Conservation (phyloP, 2,329 filamentous ascomycete genomes). For the Calonectria fujianensis region DNA sequence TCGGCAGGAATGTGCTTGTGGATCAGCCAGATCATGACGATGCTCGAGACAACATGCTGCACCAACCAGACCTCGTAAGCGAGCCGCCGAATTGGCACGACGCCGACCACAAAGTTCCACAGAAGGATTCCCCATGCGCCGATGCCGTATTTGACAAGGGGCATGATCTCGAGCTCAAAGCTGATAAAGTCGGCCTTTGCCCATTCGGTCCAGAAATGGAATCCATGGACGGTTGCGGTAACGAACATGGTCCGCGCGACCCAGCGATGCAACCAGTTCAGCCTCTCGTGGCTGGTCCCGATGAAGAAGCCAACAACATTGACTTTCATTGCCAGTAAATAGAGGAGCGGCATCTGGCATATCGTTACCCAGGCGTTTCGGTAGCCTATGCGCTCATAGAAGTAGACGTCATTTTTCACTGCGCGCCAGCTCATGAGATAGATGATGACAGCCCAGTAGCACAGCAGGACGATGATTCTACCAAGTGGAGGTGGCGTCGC, state of each 20-base stretch:
- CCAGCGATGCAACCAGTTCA: slow-evolving; percentile 86
- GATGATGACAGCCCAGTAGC: slow-evolving; percentile 76
- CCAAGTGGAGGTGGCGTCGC: slow-evolving; percentile 75
- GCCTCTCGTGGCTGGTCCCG: slow-evolving; percentile 79
- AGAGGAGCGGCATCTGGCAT: slow-evolving; percentile 79
- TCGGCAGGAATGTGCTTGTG: slow-evolving; percentile 77
- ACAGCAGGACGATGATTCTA: slow-evolving; percentile 71
- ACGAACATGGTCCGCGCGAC: slow-evolving; percentile 81
- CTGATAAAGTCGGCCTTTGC: slow-evolving; percentile 75
- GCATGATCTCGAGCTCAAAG: slow-evolving; percentile 76
- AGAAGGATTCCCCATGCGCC: slow-evolving; percentile 79
- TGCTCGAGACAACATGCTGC: slow-evolving; percentile 79
- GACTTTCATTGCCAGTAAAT: slow-evolving; percentile 76
- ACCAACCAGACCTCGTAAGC: slow-evolving; percentile 82
- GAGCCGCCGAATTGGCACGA: slow-evolving; percentile 79
- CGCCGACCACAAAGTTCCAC: slow-evolving; percentile 79
- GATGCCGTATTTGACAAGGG: slow-evolving; percentile 79
- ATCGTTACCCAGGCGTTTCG: slow-evolving; percentile 81
- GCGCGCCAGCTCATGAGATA: slow-evolving; percentile 73
- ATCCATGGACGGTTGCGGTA: slow-evolving; percentile 81
- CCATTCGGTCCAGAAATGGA: slow-evolving; percentile 81
- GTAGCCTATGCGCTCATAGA: slow-evolving; percentile 79
- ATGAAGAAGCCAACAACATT: slow-evolving; percentile 76
- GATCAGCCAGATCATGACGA: slow-evolving; percentile 77
- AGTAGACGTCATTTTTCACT: slow-evolving; percentile 71